These are phyloP conservation scores for Myxozyma neotropica DNA, from an alignment of 805 yeast species.

Conservation along the genomic window DNA sequence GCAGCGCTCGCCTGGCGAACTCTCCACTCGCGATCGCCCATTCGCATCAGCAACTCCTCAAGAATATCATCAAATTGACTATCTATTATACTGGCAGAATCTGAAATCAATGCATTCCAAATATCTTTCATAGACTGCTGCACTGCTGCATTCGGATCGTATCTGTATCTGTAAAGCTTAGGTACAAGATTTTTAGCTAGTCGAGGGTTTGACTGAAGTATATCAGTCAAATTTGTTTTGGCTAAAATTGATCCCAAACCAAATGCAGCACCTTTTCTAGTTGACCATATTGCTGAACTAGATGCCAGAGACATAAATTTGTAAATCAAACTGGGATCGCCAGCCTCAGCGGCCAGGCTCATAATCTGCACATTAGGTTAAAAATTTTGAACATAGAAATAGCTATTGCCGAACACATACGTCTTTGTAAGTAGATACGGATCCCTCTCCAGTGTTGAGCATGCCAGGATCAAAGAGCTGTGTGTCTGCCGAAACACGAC, in stretches of 20 bases:
- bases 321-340: slow-evolving; percentile 91
- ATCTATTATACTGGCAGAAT: slow-evolving; percentile 56
- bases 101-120: slow-evolving; percentile 71
- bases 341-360: slow-evolving; percentile 87
- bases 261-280: slow-evolving; percentile 91
- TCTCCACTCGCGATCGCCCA: slow-evolving; percentile 90
- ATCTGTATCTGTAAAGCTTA: slow-evolving; percentile 77
- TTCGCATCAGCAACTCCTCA: slow-evolving; percentile 62
- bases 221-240: slow-evolving; percentile 67
- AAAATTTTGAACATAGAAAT: too few relatives aligned
- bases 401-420: slow-evolving; percentile 43
- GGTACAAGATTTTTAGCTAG: slow-evolving; percentile 71
- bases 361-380: slow-evolving; percentile 41
- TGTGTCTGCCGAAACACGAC: slow-evolving; percentile 75
- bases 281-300: slow-evolving; percentile 86
- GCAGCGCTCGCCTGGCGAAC: slow-evolving; percentile 69
- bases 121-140: slow-evolving; percentile 83
- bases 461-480: slow-evolving; percentile 82
- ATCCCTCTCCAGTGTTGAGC: slow-evolving; percentile 70
- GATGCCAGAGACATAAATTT: slow-evolving; percentile 92
- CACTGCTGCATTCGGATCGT: slow-evolving; percentile 79
- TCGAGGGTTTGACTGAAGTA: slow-evolving; percentile 56
- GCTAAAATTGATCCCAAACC: slow-evolving; percentile 86
- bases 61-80: slow-evolving; percentile 61
- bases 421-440: slow-evolving; percentile 89